Percentiles rank a stretch among this genome's conserved stretches.
phyloP scores from a whole-genome alignment of 2,329 filamentous ascomycete species.

The Sphaerulina musiva region DNA sequence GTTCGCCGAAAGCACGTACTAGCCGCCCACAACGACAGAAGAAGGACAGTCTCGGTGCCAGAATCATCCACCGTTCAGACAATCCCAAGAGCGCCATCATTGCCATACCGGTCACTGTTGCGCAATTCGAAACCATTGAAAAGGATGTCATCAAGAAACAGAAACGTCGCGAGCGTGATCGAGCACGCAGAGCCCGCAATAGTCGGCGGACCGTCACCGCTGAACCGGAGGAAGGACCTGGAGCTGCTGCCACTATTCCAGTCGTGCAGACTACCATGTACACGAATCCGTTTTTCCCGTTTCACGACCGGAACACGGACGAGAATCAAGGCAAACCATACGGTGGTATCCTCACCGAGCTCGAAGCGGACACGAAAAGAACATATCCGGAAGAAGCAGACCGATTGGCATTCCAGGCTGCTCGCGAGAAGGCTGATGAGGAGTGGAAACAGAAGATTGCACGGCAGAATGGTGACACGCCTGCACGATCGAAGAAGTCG shows the following conservation, averaged over 20 bases:
- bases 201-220: slow-evolving; percentile 39
- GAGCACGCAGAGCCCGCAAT: slow-evolving; percentile 36
- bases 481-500: slow-evolving; percentile 56
- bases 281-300: slow-evolving; percentile 76
- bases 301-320: slow-evolving; percentile 82
- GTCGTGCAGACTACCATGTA: slow-evolving; percentile 57
- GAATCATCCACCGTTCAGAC: slow-evolving; percentile 29
- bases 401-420: slow-evolving; percentile 78
- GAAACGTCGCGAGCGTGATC: slow-evolving; percentile 42
- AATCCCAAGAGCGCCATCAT: slow-evolving; percentile 48
- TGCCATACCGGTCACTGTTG: slow-evolving; percentile 35
- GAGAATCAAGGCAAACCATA: slow-evolving; percentile 91
- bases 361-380: slow-evolving; percentile 82
- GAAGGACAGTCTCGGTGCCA: slow-evolving; percentile 34
- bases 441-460: slow-evolving; percentile 71
- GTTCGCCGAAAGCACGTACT: slow-evolving; percentile 29
- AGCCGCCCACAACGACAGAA: slow-evolving; percentile 52
- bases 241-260: slow-evolving; percentile 45
- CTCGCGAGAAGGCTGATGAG: slow-evolving; percentile 83
- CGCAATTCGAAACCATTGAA: slow-evolving; percentile 34
- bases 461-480: slow-evolving; percentile 58
- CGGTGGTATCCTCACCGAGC: slow-evolving; percentile 82
- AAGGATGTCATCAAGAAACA: slow-evolving; percentile 48
- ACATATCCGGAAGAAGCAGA: slow-evolving; percentile 77
- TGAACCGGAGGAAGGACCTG: slow-evolving; percentile 35